These are phyloP conservation scores for Prototheca stagnorum DNA, from an alignment of 163 green algal genomes.

Conservation along the genomic window DNA sequence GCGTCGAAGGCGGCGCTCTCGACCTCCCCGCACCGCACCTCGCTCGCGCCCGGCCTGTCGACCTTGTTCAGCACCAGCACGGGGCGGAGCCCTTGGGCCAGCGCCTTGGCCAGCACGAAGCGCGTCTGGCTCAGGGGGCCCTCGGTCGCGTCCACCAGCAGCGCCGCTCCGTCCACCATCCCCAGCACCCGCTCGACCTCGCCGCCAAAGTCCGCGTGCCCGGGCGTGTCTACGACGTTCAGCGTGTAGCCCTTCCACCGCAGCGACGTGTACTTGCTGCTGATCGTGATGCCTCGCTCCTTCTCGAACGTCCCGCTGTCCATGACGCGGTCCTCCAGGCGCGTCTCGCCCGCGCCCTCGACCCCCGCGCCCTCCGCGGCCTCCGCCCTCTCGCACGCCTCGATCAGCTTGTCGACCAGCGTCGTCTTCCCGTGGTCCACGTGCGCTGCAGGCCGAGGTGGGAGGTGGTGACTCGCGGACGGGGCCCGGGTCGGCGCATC, in stretches of 20 bases:
- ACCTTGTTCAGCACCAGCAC: conserved; percentile 70
- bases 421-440: conserved; percentile 59
- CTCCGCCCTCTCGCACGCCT: conserved; percentile 26
- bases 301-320: conserved; percentile 56
- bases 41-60: conserved; percentile 30
- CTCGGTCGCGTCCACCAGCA: conserved; percentile 63
- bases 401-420: conserved; percentile 65
- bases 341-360: background rate
- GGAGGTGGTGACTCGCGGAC: background rate
- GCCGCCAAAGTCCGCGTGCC: conserved; percentile 73
- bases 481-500: background rate
- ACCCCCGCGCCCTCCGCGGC: background rate
- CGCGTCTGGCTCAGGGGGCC: conserved; percentile 57
- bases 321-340: conserved; percentile 48
- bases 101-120: conserved; percentile 62
- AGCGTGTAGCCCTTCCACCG: conserved; percentile 36
- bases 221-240: conserved; percentile 80
- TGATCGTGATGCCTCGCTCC: conserved; percentile 76
- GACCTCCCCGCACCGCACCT: conserved; percentile 45
- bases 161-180: conserved; percentile 55
- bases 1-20: conserved; percentile 69
- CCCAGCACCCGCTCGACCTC: conserved; percentile 49
- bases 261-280: conserved; percentile 67
- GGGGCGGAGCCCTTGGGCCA: conserved; percentile 33
- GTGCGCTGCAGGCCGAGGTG: conserved; percentile 14